Base-by-base conservation (phyloP, 805 yeast species). In the Schwanniomyces pseudopolymorphus region DNA sequence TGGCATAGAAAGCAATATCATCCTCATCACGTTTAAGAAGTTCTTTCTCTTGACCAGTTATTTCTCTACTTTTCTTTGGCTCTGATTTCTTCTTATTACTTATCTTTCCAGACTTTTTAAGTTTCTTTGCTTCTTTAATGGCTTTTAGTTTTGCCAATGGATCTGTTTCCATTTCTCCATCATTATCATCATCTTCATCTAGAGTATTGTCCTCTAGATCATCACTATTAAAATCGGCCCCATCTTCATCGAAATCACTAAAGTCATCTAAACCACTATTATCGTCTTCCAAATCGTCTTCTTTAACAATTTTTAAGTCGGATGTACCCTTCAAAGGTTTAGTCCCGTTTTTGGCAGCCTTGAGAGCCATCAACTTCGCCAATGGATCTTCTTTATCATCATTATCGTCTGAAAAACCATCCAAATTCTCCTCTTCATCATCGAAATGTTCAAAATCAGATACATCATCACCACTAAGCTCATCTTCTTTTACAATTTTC, bases 1-100 rank as follows among this genome's bases (percentile, higher is more conserved):
- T 85, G 3, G 97, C 91, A 62, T 89, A 91, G 59, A 85, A 89
- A 37, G 78, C 81, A 67, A 87, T 83, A 44, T 91, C 96, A 46
- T 80, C 84, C 48, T 88, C 95, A 54, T 87, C 95, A 51, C 77
- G 74, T 40, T 69, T 67, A 54, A 79, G 58, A 27, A 76, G 65
- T 5, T 77, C 79, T 31, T 72, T 70, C 31, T 82, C 83, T 3
- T 74, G 72, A 1, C 79, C 70, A 5, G 72, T 42, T 20, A 33
- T 33, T 16, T 31, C 41, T 35, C 47, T 46, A 24, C 46, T 50
- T 42, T 45, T 50, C 33, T 47, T 44, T 14, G 26, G 21, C 8
- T 40, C 35, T 24, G 43, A 9, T 21, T 22, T n/a, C 8, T 22
- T 22, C 25, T 22, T 22, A n/a, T 39, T 39, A 48, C 52, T 33